Evolutionary conservation across 2,329 filamentous ascomycete species (phyloP).

Genomic region (Hypoxylon rubiginosum): DNA sequence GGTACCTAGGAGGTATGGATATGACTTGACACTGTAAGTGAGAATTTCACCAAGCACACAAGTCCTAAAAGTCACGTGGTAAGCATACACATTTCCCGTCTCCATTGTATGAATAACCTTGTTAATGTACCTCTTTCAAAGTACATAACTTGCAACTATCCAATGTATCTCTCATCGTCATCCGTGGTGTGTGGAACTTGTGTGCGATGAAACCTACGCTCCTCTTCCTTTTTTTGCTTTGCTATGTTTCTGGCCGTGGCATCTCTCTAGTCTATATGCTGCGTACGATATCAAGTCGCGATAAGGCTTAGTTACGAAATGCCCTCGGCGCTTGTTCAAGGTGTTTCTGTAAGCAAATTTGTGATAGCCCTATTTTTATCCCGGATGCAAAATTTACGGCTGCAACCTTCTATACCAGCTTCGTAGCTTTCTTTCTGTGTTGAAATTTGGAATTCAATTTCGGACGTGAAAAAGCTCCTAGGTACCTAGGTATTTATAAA

Average conservation of each 20-base stretch:
- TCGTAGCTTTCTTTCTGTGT: background rate
- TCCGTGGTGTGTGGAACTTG: too few species aligned
- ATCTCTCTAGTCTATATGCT: too few species aligned
- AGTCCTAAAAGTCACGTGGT: background rate
- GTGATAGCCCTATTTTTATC: background rate
- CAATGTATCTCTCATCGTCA: too few species aligned
- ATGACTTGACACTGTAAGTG: background rate
- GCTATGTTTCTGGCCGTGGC: too few species aligned
- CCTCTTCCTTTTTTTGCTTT: too few species aligned
- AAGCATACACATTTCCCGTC: background rate
- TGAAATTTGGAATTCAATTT: conserved; percentile 27
- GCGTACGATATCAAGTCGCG: too few species aligned
- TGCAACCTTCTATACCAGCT: background rate
- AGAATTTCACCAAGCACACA: background rate
- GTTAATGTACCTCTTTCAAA: background rate
- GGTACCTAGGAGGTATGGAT: too few species aligned
- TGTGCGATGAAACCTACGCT: too few species aligned
- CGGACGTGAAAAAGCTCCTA: conserved; percentile 20
- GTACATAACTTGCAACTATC: too few species aligned
- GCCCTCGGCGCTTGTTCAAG: background rate
- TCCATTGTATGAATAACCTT: too few species aligned
- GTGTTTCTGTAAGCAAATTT: background rate
- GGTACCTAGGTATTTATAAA: too few species aligned
- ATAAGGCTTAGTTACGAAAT: background rate
- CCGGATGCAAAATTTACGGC: background rate